Percentiles rank a stretch among this genome's conserved stretches.
Conservation (phyloP, 345 rosid genomes). For the Bruguiera parviflora region DNA sequence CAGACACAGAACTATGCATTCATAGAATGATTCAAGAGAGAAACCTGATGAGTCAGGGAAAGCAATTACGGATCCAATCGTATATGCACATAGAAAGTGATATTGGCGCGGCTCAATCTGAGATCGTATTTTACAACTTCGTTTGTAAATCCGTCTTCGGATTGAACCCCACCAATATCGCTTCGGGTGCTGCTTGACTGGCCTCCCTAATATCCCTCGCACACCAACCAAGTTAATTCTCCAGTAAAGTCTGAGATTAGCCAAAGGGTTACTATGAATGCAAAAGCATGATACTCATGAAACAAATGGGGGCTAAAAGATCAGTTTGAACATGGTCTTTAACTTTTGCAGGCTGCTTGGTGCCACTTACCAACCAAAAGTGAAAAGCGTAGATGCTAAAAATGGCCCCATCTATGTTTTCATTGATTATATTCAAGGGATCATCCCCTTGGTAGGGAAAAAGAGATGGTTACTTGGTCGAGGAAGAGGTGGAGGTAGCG, state of each 20-base stretch:
- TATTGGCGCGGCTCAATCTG: conserved; percentile 99
- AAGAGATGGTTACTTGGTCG: conserved; percentile 23
- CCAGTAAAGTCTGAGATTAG: background rate
- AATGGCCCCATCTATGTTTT: conserved; percentile 27
- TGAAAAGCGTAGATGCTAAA: background rate
- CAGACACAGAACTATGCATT: no score
- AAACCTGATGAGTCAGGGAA: conserved; percentile 9
- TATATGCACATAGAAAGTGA: conserved; percentile 43
- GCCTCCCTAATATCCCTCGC: conserved; percentile 18
- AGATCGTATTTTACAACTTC: conserved; percentile 58
- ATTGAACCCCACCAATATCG: conserved; percentile 97
- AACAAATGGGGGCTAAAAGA: background rate
- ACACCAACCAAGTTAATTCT: background rate
- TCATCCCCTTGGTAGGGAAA: conserved; percentile 18
- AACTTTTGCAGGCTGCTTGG: conserved; percentile 14
- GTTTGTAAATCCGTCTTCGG: conserved; percentile 73
- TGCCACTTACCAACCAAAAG: conserved; percentile 21
- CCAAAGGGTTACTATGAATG: background rate
- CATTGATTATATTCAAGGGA: conserved; percentile 1
- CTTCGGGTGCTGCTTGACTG: conserved; percentile 32
- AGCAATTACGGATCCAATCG: conserved; percentile 1
- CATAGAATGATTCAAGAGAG: background rate
- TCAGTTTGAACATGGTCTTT: background rate
- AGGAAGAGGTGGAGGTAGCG: conserved; percentile 30
- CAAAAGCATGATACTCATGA: conserved; percentile 7